Evolutionary conservation across 2,329 filamentous ascomycete genomes (phyloP).

Genomic region (Fusarium sp.): DNA sequence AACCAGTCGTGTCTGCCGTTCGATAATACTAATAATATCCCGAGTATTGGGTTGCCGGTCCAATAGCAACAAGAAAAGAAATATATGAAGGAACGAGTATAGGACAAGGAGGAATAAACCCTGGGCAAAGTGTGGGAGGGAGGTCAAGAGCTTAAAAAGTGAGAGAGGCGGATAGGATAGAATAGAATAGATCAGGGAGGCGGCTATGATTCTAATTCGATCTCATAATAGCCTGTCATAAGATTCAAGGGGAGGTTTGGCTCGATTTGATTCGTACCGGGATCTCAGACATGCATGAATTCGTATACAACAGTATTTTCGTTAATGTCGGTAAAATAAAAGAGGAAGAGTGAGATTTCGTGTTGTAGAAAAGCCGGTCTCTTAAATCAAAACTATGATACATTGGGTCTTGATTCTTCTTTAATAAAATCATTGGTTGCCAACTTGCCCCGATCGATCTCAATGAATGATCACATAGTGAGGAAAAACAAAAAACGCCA

Average conservation of each 20-base stretch:
- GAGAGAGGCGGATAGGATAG: background rate
- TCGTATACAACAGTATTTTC: background rate
- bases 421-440: slow-evolving; percentile 6
- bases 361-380: background rate
- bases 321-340: background rate
- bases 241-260: background rate
- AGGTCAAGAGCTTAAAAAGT: slow-evolving; percentile 11
- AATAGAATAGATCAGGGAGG: slow-evolving; percentile 18
- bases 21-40: slow-evolving; percentile 2
- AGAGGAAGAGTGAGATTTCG: background rate
- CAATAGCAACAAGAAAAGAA: slow-evolving; percentile 6
- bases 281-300: slow-evolving; percentile 2
- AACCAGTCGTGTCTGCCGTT: slow-evolving; percentile 4
- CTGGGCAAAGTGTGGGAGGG: background rate
- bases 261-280: background rate
- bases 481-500: slow-evolving; percentile 7
- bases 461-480: slow-evolving; percentile 6
- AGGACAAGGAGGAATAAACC: slow-evolving; percentile 23
- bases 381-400: background rate
- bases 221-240: background rate
- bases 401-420: background rate
- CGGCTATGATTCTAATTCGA: background rate
- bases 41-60: slow-evolving; percentile 7
- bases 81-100: slow-evolving; percentile 14
- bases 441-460: slow-evolving; percentile 16